Evolutionary conservation across 2,329 filamentous ascomycete genomes (phyloP), one percentile per base, ranked within the genome.

Genomic region (Epichloe aotearoae): DNA sequence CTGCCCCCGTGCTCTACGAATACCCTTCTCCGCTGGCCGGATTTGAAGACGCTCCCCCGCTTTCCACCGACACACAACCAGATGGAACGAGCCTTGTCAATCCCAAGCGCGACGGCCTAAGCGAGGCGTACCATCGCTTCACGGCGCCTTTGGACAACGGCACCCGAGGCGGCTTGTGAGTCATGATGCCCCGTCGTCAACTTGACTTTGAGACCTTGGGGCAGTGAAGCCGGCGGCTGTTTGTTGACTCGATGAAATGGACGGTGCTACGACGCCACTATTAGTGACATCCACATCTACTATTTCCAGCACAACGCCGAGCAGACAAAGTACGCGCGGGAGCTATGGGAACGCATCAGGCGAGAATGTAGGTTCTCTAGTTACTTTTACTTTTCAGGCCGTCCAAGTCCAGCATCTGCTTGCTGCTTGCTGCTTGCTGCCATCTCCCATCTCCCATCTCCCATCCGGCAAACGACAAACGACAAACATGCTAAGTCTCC

Each of bases 41-140:
- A 19, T 83, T 77, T 59, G 73, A 79, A 57, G 64, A 73, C 47
- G 73, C 75, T n/a, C 66, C 73, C 73, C 73, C 80, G 23, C 64
- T 84, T 5, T 65, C 79, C 7, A 67, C 75, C 46, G 81, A 86
- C 57, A 75, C 68, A 55, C 73, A 74, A 45, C 79, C 77, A 38
- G 86, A 95, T 63, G 86, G 86, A 46, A 95, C 94, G 69, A 88
- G 84, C 47, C 78, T 79, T 57, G 72, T 77, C 49, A 94, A 94
- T 59, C 79, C 79, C 0, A 72, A 77, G 34, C 71, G 78, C 1
- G 76, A 75, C 1, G 66, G 73, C 4, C 69, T 77, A 47, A 91
- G 86, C 63, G 68, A 75, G 49, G 79, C 86, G 14, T 95, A 95
- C 61, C 73, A 79, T 15, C 66, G 70, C 37, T 95, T 95, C 58